Conservation (phyloP, 108 stramenopile genomes). For the Skeletonema grethae region DNA sequence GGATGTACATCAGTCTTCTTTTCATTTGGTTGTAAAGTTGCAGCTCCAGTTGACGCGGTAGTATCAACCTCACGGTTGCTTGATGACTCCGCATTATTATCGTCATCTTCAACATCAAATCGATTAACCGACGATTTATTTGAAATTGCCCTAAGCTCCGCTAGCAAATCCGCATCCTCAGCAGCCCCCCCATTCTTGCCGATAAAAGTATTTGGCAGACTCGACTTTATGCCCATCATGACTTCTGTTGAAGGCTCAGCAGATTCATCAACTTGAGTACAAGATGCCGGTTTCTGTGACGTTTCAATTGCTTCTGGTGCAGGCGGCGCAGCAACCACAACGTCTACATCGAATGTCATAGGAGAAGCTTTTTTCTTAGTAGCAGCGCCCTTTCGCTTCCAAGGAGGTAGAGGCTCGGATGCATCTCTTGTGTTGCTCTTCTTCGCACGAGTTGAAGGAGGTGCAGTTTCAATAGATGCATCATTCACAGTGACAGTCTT, state of each 20-base stretch:
- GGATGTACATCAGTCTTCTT: background rate
- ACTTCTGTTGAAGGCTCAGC: constrained; percentile 27
- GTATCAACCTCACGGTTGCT: background rate
- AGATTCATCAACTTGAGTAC: constrained; percentile 29
- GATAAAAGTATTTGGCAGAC: constrained; percentile 48
- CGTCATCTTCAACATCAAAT: constrained; percentile 15
- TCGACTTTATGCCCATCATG: constrained; percentile 39
- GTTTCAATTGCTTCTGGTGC: background rate
- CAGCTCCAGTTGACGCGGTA: too few relatives aligned
- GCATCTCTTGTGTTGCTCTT: background rate
- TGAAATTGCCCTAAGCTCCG: constrained; percentile 60
- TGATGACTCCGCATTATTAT: constrained; percentile 1
- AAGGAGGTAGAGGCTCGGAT: constrained; percentile 10
- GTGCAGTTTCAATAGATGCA: background rate
- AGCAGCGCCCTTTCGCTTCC: constrained; percentile 17
- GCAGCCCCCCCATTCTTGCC: constrained; percentile 85
- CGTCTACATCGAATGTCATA: constrained; percentile 2
- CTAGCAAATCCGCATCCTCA: constrained; percentile 60
- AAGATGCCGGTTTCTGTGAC: background rate
- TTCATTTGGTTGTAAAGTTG: background rate
- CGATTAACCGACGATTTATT: constrained; percentile 28
- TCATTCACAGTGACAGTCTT: background rate
- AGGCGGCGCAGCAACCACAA: constrained; percentile 14
- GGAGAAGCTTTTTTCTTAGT: constrained; percentile 1
- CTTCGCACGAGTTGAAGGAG: background rate